Evolutionary conservation across 1,284 basidiomycete genomes (phyloP), one percentile per base, ranked within the genome.

Genomic region (Melampsora larici-populina): DNA sequence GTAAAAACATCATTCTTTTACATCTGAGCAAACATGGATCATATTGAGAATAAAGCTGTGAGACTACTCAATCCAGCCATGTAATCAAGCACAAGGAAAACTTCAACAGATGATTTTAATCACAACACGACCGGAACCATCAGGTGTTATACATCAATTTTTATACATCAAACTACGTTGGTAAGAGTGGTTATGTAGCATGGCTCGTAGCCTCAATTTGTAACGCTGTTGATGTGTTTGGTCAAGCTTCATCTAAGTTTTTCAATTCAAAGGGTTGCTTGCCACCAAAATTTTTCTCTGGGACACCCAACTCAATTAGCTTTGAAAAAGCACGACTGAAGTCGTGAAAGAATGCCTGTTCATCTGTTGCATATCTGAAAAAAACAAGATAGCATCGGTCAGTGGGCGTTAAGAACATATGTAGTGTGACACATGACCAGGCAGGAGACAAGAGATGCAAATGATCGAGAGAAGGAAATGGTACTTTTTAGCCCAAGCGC

Each of bases 401-500:
- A 70, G 40, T 46, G 40, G 55, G 7, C 7, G 60, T 62, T 11
- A 70, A 63, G 29, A 7, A 58, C n/a, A n/a, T n/a, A 68, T 13
- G 36, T 66, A 21, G 8, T 29, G n/a, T 26, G 9, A 5, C 33
- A 13, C 2, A 43, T 40, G 29, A 48, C 55, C 40, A 36, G 29
- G 24, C 31, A 51, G 31, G 21, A 17, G 55, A 26, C 4, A 11
- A 17, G 21, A 33, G 31, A 43, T 7, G 21, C 2, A 2, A 7
- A 65, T 17, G 29, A 65, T 31, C 21, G 5, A 43, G 18, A 36
- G 26, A 65, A n/a, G 15, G 24, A 60, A 31, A 60, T 40, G 29
- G 29, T n/a, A 78, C 67, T 78, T 78, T 58, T 78, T 78, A 24
- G 75, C 68, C 67, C 62, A 78, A 51, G 36, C 40, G 13, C 68